These are phyloP conservation scores for Phytophthora boehmeriae DNA, from an alignment of 352 stramenopile genomes.

Conservation along the genomic window DNA sequence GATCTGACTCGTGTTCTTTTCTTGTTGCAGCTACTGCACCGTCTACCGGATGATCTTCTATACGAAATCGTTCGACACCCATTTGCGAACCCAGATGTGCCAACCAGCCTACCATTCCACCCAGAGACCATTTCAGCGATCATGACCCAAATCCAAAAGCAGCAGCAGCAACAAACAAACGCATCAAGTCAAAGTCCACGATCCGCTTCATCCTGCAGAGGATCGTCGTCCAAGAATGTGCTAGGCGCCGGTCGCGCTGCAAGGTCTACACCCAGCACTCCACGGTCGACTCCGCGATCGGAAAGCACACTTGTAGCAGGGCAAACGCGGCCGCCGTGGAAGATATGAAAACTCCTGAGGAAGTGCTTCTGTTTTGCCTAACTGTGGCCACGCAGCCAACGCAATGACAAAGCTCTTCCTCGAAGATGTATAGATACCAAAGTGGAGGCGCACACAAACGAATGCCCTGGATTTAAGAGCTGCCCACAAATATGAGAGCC, in stretches of 20 bases:
- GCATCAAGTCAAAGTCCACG: slow-evolving; percentile 8
- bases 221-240: slow-evolving; percentile 17
- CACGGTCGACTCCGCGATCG: slow-evolving; percentile 13
- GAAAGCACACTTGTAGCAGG: slow-evolving; percentile 14
- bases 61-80: slow-evolving; percentile 89
- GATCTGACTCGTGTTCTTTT: not conserved
- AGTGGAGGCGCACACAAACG: too few species aligned
- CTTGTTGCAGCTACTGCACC: slow-evolving; percentile 68
- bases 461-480: not conserved
- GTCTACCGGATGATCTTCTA: slow-evolving; percentile 83
- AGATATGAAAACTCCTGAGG: slow-evolving; percentile 43
- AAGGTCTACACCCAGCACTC: slow-evolving; percentile 6
- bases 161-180: slow-evolving; percentile 26
- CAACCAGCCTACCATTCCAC: slow-evolving; percentile 61
- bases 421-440: too few species aligned
- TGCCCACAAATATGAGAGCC: not conserved
- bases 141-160: slow-evolving; percentile 43
- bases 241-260: not conserved
- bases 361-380: slow-evolving; percentile 42
- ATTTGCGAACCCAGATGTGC: slow-evolving; percentile 68
- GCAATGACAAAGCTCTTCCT: slow-evolving; percentile 24
- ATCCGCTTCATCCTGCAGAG: slow-evolving; percentile 7
- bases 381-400: slow-evolving; percentile 1
- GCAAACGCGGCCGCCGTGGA: slow-evolving; percentile 33
- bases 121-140: slow-evolving; percentile 58